phyloP scores from a whole-genome alignment of 2,329 filamentous ascomycete genomes.

The Graphilbum ipis-grandicollis region DNA sequence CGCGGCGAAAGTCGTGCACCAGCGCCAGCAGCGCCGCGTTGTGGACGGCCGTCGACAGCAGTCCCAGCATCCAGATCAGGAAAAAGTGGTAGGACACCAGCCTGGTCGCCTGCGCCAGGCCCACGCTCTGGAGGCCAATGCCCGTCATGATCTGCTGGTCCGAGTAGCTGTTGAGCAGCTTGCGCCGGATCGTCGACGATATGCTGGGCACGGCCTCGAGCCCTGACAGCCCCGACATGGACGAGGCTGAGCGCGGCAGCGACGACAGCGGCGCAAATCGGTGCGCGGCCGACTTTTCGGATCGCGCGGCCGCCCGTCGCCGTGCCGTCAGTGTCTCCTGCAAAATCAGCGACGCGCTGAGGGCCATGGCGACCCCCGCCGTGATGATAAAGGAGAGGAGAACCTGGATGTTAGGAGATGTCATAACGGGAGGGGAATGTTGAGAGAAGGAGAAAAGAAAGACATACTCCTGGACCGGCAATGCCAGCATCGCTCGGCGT shows the following conservation, averaged over 20 bases:
- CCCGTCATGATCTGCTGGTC: conserved; percentile 54
- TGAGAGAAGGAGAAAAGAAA: neutral
- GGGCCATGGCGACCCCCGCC: conserved; percentile 35
- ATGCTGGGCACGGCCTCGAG: too few relatives aligned
- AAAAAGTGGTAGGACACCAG: conserved; percentile 55
- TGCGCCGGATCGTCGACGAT: conserved; percentile 30
- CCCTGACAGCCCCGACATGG: too few relatives aligned
- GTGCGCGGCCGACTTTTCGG: too few relatives aligned
- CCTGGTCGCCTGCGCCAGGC: conserved; percentile 37
- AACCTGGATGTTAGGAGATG: too few relatives aligned
- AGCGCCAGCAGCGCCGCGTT: conserved; percentile 47
- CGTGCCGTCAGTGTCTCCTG: conserved; percentile 23
- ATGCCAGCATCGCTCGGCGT: conserved; percentile 37
- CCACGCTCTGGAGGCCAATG: conserved; percentile 49
- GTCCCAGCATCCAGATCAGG: conserved; percentile 49
- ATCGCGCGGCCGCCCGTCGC: too few relatives aligned
- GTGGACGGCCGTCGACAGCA: conserved; percentile 48
- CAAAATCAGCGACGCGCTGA: conserved; percentile 39
- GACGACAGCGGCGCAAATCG: neutral
- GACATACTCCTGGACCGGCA: conserved; percentile 35
- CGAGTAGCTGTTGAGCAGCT: conserved; percentile 46
- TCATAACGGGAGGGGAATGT: too few relatives aligned
- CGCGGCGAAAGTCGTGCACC: conserved; percentile 46
- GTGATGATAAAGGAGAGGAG: conserved; percentile 51
- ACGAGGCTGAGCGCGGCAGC: neutral